A percentile compares a stretch with the other conserved stretches of the same genome.
Conservation (phyloP, 441 rosid genomes). For the Croton setiger region DNA sequence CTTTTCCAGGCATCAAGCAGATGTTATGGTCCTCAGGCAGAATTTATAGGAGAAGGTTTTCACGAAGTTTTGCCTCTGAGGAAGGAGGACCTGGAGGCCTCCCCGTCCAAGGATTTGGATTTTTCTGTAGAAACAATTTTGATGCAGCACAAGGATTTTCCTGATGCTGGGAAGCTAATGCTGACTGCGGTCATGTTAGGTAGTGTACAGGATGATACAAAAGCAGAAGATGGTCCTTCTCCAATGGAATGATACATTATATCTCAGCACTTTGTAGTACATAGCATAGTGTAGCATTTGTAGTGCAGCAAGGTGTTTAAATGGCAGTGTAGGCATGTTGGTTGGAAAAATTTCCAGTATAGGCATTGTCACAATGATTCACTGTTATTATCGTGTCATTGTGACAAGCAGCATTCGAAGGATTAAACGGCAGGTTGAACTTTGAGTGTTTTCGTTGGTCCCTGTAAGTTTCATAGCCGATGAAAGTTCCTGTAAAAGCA, state of each 20-base stretch:
- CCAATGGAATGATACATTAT: constrained; percentile 44
- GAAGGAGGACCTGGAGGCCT: constrained; percentile 38
- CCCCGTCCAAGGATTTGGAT: constrained; percentile 29
- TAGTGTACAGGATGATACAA: constrained; percentile 35
- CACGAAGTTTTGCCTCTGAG: constrained; percentile 62
- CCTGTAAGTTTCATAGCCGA: background rate
- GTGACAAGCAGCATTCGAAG: no score
- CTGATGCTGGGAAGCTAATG: constrained; percentile 89
- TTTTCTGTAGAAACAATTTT: constrained; percentile 69
- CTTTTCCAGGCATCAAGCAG: constrained; percentile 72
- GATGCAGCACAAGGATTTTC: constrained; percentile 81
- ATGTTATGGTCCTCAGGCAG: constrained; percentile 72
- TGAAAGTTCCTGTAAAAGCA: background rate
- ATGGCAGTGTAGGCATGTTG: no score
- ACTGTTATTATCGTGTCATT: no score
- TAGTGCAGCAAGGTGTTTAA: background rate
- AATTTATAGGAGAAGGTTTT: constrained; percentile 64
- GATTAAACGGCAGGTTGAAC: no score
- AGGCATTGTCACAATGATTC: no score
- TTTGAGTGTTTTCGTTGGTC: background rate
- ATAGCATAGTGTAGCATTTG: background rate
- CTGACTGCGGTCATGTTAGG: constrained; percentile 72
- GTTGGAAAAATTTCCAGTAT: no score
- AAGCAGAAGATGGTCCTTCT: constrained; percentile 31
- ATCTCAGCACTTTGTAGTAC: background rate